Base-by-base conservation (phyloP, 495 filamentous ascomycete species). In the Parathielavia hyrcaniae region DNA sequence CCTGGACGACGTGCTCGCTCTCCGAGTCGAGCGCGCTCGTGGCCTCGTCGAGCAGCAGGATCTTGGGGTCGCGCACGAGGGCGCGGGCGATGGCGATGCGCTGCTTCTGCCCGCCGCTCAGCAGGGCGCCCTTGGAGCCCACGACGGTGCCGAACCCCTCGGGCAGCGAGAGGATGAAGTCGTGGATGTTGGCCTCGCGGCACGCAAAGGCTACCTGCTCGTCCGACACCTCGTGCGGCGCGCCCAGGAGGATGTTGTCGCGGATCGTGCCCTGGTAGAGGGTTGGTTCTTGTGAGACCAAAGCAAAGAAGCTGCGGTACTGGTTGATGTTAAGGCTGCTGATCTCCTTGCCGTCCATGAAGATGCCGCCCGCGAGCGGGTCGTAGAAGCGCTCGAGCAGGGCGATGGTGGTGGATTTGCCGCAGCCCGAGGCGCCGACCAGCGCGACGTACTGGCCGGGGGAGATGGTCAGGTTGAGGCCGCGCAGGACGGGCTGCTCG, bases 101-200 rank as follows among this genome's bases (percentile, higher is more conserved):
- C 69, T 93, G 90, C 67, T 85, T 85, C 71, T 95, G 90, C 0
- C 90, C 90, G 13, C 90, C 90, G 1, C 83, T 87, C 46, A 95
- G 79, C 50, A 82, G 75, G 14, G 81, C 77, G 6, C 87, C 87
- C 61, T 82, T 82, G 19, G 78, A 80, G 0, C 88, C 87, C 36
- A 86, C 83, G 8, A 75, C 64, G 0, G 87, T 90, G 52, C 79
- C 71, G 63, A 84, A 82, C 0, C 84, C 83, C 10, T 83, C 75
- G 0, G 87, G 86, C 6, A 89, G 71, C 1, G 81, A 82, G 8
- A 71, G 64, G 60, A 89, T 82, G 60, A 89, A 87, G 47, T 87
- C 83, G 63, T 81, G 78, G 55, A 85, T 83, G 59, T 86, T 82
- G 34, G 87, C 86, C 53, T 85, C 77, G 47, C 76, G 73, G 65